Evolutionary conservation across 2,329 filamentous ascomycete species (phyloP), one percentile per base, ranked within the genome.

Genomic region (Sphaerulina vaccinii): DNA sequence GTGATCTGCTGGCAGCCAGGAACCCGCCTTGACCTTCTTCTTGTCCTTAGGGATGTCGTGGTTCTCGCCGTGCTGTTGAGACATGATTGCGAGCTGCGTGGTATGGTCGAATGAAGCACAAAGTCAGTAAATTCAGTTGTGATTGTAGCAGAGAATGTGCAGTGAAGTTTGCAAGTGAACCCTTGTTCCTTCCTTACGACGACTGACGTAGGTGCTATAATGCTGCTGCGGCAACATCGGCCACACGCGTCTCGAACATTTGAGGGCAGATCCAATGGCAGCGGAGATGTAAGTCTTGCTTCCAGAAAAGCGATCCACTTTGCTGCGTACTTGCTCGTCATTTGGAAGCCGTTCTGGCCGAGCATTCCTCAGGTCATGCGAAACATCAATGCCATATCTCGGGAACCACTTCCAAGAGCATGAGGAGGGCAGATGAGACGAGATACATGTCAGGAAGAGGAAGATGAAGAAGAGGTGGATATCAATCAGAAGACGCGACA

Each of bases 1-100:
- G 63, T 83, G 78, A 68, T 87, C 82, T 2, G 79, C 71, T 2
- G 83, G 83, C 22, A 87, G 76, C 85, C 84, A 88, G 32, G 71
- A 71, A 7, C 82, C 82, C 1, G 73, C 68, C 63, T 79, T 81
- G 41, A 51, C 46, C 33, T 78, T 62, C 40, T 69, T 71, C 63
- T 76, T 71, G 51, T 79, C 69, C 1, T 71, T 24, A 3, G 80
- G 79, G 46, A 83, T 80, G 6, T 79, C 60, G 56, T 79, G 73
- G 36, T 77, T 70, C 56, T 82, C 63, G 27, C 63, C 63, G 54
- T 65, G 62, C 51, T 66, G 63, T 13, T 56, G 49, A 35, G 64
- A 61, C 63, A 64, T 65, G 15, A 27, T 62, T 21, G 45, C 46
- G 38, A 38, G 36, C 10, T 16, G 16, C 40, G 18, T 4, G 19